Evolutionary conservation across 331 rosid genomes (phyloP).

Genomic region (Quercus phellos): DNA sequence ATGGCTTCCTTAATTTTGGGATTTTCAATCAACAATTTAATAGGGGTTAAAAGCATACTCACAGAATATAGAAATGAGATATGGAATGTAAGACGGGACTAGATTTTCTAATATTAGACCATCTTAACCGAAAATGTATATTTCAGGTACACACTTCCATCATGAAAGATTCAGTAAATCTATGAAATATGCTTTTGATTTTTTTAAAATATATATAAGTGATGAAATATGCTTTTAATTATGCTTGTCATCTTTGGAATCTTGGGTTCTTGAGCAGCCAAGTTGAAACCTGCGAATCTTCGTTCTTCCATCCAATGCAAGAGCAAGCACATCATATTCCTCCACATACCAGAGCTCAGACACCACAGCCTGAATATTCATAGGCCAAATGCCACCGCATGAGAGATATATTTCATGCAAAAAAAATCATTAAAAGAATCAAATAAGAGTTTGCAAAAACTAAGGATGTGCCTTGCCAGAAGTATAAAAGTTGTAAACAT

Average conservation of each 20-base stretch:
- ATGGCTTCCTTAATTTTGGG: too few species aligned
- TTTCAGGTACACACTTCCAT: neutral
- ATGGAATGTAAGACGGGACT: too few species aligned
- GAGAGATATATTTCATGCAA: neutral
- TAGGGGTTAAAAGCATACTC: too few species aligned
- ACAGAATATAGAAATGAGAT: too few species aligned
- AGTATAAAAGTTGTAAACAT: neutral
- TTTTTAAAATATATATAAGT: too few species aligned
- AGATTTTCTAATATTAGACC: neutral
- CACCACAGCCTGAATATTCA: slow-evolving; percentile 57
- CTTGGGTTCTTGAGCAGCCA: slow-evolving; percentile 50
- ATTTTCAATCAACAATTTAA: too few species aligned
- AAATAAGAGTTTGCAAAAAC: neutral
- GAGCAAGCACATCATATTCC: slow-evolving; percentile 87
- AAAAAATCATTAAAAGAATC: neutral
- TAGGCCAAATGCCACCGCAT: neutral
- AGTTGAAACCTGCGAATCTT: slow-evolving; percentile 55
- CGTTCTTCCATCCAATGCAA: slow-evolving; percentile 88
- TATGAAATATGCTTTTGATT: too few species aligned
- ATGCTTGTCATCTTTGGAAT: neutral
- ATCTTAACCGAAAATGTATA: neutral
- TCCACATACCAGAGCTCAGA: slow-evolving; percentile 93
- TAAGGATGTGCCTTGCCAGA: neutral
- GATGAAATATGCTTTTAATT: neutral
- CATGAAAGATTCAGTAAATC: neutral